A percentile compares a stretch with the other conserved stretches of the same genome.
Conservation (phyloP, 495 filamentous ascomycete genomes). For the Neurospora cerealis region DNA sequence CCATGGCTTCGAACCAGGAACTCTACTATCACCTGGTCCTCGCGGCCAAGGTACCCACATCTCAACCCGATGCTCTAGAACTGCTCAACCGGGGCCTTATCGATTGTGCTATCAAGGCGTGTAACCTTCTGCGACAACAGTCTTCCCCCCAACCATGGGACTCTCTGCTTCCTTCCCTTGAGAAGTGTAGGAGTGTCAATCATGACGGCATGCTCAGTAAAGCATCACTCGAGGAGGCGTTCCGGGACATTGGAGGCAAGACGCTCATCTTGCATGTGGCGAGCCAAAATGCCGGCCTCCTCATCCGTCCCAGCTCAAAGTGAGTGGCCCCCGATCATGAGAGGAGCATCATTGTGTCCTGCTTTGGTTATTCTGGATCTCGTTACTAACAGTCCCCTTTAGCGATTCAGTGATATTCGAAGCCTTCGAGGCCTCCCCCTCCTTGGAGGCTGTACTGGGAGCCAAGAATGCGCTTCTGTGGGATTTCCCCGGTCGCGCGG, state of each 20-base stretch:
- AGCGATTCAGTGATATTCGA: conserved; percentile 1
- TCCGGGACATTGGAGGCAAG: background rate
- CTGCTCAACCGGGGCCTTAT: background rate
- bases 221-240: background rate
- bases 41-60: background rate
- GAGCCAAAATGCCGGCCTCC: conserved; percentile 47
- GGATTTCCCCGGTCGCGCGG: conserved; percentile 1
- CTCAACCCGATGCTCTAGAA: background rate
- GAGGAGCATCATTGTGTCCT: background rate
- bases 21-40: background rate
- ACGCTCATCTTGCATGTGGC: background rate
- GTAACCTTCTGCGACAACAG: background rate
- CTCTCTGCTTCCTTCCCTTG: background rate
- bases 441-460: background rate
- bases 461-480: background rate
- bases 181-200: background rate
- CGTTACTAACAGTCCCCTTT: background rate
- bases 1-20: background rate
- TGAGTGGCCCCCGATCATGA: conserved; percentile 20
- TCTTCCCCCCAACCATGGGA: background rate
- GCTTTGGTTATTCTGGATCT: background rate
- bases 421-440: conserved; percentile 3
- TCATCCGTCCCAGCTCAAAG: conserved; percentile 32
- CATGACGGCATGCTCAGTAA: background rate
- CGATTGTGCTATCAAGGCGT: background rate